phyloP scores from a whole-genome alignment of 441 rosid genomes.

The Metrosideros polymorpha region DNA sequence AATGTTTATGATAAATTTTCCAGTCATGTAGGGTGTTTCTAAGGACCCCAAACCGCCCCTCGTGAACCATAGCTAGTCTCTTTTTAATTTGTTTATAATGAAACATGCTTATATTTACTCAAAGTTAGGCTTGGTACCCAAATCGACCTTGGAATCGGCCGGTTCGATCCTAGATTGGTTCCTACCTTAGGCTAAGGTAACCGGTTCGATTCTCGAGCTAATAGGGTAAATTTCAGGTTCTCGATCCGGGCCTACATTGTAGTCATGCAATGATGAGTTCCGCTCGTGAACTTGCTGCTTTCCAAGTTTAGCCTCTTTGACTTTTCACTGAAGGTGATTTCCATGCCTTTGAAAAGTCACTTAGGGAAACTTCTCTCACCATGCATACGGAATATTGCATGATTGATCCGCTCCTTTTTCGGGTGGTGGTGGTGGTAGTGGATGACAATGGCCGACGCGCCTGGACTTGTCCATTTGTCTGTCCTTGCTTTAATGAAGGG shows the following conservation, averaged over 20 bases:
- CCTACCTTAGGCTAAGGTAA: too few relatives aligned
- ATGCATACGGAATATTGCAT: neutral
- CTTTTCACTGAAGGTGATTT: neutral
- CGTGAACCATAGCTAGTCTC: neutral
- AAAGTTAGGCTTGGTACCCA: neutral
- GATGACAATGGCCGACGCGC: too few relatives aligned
- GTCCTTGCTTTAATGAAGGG: too few relatives aligned
- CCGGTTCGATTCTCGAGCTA: neutral
- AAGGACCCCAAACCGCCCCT: neutral
- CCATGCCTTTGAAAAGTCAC: neutral
- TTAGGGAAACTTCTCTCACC: neutral
- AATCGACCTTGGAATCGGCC: neutral
- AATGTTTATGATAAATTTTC: neutral
- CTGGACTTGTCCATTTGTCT: too few relatives aligned
- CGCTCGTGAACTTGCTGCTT: neutral
- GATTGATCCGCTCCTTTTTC: neutral
- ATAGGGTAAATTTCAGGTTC: neutral
- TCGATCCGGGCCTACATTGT: neutral
- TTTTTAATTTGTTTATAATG: neutral
- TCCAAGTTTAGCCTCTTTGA: neutral
- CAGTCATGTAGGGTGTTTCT: neutral
- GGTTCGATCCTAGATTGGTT: neutral
- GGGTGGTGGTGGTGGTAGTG: neutral
- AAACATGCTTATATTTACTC: neutral
- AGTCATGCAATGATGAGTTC: neutral